Evolutionary conservation across 169 alveolate species (phyloP), one percentile per base, ranked within the genome.

Genomic region (Plasmodium vivax): DNA sequence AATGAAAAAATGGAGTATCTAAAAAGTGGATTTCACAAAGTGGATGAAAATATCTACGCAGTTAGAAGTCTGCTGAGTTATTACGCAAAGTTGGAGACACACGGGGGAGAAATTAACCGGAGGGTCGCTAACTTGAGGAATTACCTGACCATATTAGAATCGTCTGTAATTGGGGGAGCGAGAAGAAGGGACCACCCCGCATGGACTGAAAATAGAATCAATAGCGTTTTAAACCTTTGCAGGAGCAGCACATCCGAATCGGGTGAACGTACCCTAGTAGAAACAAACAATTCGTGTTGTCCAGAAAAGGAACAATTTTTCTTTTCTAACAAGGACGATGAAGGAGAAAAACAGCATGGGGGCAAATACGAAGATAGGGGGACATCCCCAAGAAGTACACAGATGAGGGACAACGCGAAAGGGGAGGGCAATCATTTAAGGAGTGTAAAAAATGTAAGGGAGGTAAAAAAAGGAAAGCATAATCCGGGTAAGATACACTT

Each of bases 21-120:
- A 19, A 36, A 85, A 8, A 85, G 93, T 74, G 85, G 41, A n/a
- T 85, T 85, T 74, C 62, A 56, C 58, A 72, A 85, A 74, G 79
- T 85, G 34, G 84, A 47, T 16, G 93, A 85, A 85, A 85, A 43
- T 47, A 43, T 85, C 6, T 74, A 74, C 54, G 79, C 74, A 51
- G 62, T 72, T 73, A 85, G 32, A 23, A 30, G 80, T 45, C 54
- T 85, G 19, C 54, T 85, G 38, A 74, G 74, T 85, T 54, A 85
- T 74, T 85, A 85, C 93, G 41, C 43, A 23, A 19, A 32, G 41
- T 38, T 71, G 41, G 51, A 71, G 77, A 23, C 9, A 71, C 41
- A 2, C 7, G 16, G 58, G 27, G 58, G 56, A 38, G 81, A 54
- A 38, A 38, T 30, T 12, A 30, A 74, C 36, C 7, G 23, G 30